Conservation (phyloP, 192 early-diverging fungal genomes). For the Entomortierella parvispora region DNA sequence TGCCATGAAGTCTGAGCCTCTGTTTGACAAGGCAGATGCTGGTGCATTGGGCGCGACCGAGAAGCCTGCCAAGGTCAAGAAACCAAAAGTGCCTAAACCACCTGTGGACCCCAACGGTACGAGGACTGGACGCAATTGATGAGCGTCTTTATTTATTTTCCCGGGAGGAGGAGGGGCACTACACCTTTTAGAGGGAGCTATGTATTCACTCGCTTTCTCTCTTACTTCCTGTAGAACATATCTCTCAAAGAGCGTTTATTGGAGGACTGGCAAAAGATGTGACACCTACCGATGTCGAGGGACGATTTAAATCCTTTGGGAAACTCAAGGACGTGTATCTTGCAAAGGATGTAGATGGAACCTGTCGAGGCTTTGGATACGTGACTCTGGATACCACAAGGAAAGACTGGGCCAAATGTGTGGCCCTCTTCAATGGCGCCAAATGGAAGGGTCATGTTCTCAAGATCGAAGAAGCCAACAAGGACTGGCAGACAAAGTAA, state of each 20-base stretch:
- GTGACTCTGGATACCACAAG: constrained; percentile 74
- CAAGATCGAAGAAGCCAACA: constrained; percentile 85
- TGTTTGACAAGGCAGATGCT: too few relatives aligned
- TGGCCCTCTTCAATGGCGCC: constrained; percentile 75
- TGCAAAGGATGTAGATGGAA: constrained; percentile 55
- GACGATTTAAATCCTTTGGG: constrained; percentile 83
- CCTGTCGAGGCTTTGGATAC: constrained; percentile 79
- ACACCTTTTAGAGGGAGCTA: background rate
- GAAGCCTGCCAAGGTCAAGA: constrained; percentile 38
- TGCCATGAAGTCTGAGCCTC: too few relatives aligned
- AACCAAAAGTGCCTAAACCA: constrained; percentile 39
- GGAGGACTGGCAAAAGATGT: constrained; percentile 76
- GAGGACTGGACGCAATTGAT: background rate
- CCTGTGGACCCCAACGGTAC: constrained; percentile 49
- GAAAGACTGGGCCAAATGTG: constrained; percentile 74
- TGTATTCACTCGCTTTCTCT: background rate
- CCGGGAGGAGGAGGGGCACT: background rate
- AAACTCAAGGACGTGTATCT: constrained; percentile 60
- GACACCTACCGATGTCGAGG: constrained; percentile 63
- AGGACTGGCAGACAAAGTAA: constrained; percentile 67
- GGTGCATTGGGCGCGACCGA: background rate
- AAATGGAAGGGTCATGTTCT: constrained; percentile 88
- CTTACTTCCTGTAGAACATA: constrained; percentile 15
- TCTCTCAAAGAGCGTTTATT: constrained; percentile 73
- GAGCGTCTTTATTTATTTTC: background rate